These are phyloP conservation scores for Peronosclerospora sorghi DNA, from an alignment of 352 stramenopile species.

Conservation along the genomic window DNA sequence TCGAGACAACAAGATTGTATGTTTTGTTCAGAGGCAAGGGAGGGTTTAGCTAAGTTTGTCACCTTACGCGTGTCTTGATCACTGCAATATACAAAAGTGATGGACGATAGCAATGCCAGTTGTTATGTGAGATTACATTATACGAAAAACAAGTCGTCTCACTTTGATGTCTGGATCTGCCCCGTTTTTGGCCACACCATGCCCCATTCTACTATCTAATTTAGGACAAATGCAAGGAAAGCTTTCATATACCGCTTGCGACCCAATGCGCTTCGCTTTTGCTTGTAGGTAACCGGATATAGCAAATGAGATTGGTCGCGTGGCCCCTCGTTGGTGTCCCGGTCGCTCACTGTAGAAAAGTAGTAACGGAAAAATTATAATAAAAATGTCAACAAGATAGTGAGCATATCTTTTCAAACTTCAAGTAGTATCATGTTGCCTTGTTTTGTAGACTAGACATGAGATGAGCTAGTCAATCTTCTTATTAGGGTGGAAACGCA, in stretches of 20 bases:
- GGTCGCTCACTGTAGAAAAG: slow-evolving; percentile 58
- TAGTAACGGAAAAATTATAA: background rate
- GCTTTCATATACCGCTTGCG: slow-evolving; percentile 67
- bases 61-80: slow-evolving; percentile 1
- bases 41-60: background rate
- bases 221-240: background rate
- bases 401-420: slow-evolving; percentile 1
- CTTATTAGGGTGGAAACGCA: slow-evolving; percentile 76
- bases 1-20: slow-evolving; percentile 2
- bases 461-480: slow-evolving; percentile 66
- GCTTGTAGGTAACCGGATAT: slow-evolving; percentile 80
- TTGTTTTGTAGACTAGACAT: slow-evolving; percentile 93
- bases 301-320: slow-evolving; percentile 92
- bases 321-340: slow-evolving; percentile 89
- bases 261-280: slow-evolving; percentile 86
- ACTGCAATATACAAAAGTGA: slow-evolving; percentile 18
- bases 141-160: too few species aligned
- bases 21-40: background rate
- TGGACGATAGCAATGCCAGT: slow-evolving; percentile 19
- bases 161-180: background rate
- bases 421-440: slow-evolving; percentile 17
- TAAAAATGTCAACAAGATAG: background rate
- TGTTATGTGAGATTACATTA: too few species aligned
- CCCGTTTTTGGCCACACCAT: slow-evolving; percentile 12
- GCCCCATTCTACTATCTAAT: too few species aligned